phyloP scores from a whole-genome alignment of 768 basidiomycete genomes.

The Leccinum pellstonianum region DNA sequence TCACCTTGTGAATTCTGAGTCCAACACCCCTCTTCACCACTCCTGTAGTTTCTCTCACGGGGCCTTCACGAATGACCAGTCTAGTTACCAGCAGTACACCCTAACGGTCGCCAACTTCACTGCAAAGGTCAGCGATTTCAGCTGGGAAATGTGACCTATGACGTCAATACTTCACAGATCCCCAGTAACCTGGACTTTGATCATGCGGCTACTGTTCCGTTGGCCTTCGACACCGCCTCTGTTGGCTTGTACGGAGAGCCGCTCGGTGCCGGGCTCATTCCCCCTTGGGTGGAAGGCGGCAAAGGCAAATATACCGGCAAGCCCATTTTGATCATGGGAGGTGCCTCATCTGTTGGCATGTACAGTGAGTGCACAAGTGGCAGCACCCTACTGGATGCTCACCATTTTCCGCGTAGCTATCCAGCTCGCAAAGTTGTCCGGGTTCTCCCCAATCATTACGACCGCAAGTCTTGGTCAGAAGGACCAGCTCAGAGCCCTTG shows the following conservation, averaged over 20 bases:
- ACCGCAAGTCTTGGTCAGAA: slow-evolving; percentile 36
- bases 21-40: neutral
- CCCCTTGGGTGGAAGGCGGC: slow-evolving; percentile 35
- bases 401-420: slow-evolving; percentile 25
- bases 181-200: slow-evolving; percentile 45
- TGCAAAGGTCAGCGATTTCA: slow-evolving; percentile 34
- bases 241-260: slow-evolving; percentile 43
- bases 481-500: slow-evolving; percentile 34
- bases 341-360: slow-evolving; percentile 48
- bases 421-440: slow-evolving; percentile 41
- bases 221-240: slow-evolving; percentile 46
- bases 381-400: neutral
- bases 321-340: slow-evolving; percentile 49
- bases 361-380: slow-evolving; percentile 33
- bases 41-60: slow-evolving; percentile 20
- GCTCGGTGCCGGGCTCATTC: slow-evolving; percentile 39
- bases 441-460: slow-evolving; percentile 42
- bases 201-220: slow-evolving; percentile 46
- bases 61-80: slow-evolving; percentile 33
- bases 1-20: neutral
- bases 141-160: neutral
- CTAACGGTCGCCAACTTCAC: slow-evolving; percentile 32
- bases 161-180: slow-evolving; percentile 33
- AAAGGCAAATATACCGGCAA: slow-evolving; percentile 38
- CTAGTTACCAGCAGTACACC: slow-evolving; percentile 43